Conservation (phyloP, 2,329 filamentous ascomycete species). For the Knufia petricola region DNA sequence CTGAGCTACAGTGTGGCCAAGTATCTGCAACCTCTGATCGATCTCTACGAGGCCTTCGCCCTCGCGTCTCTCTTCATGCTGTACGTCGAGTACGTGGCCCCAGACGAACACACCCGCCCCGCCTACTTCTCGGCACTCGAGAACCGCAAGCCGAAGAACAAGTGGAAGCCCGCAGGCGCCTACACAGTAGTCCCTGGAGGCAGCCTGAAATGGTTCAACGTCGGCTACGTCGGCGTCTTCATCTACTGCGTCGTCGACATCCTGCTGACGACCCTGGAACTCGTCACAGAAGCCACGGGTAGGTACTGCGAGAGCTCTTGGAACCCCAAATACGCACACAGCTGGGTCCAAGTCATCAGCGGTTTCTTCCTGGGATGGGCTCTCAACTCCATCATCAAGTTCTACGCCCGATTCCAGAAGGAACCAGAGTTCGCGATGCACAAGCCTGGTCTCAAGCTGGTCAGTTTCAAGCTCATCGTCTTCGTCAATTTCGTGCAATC, state of each 20-base stretch:
- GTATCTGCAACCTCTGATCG: slow-evolving; percentile 12
- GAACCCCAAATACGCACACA: slow-evolving; percentile 63
- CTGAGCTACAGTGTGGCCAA: slow-evolving; percentile 11
- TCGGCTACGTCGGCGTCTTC: slow-evolving; percentile 70
- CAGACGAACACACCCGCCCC: slow-evolving; percentile 10
- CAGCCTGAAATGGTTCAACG: slow-evolving; percentile 28
- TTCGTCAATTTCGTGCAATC: slow-evolving; percentile 83
- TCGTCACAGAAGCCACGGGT: slow-evolving; percentile 58
- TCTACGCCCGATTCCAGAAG: slow-evolving; percentile 79
- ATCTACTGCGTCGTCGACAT: slow-evolving; percentile 76
- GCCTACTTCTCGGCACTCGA: slow-evolving; percentile 13
- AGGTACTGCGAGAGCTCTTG: slow-evolving; percentile 70
- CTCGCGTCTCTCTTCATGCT: slow-evolving; percentile 15
- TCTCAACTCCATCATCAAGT: slow-evolving; percentile 64
- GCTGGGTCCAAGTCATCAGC: slow-evolving; percentile 48
- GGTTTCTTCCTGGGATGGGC: slow-evolving; percentile 28
- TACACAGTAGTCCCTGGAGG: slow-evolving; percentile 9
- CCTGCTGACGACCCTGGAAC: slow-evolving; percentile 65
- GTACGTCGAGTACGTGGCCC: slow-evolving; percentile 14
- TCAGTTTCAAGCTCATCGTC: slow-evolving; percentile 79
- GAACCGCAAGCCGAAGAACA: slow-evolving; percentile 1
- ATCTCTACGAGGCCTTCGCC: slow-evolving; percentile 14
- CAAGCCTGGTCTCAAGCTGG: slow-evolving; percentile 11
- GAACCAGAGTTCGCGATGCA: slow-evolving; percentile 42
- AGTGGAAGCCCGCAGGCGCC: neutral